phyloP scores from a whole-genome alignment of 2,329 filamentous ascomycete species.

The Ampelomyces quisqualis region DNA sequence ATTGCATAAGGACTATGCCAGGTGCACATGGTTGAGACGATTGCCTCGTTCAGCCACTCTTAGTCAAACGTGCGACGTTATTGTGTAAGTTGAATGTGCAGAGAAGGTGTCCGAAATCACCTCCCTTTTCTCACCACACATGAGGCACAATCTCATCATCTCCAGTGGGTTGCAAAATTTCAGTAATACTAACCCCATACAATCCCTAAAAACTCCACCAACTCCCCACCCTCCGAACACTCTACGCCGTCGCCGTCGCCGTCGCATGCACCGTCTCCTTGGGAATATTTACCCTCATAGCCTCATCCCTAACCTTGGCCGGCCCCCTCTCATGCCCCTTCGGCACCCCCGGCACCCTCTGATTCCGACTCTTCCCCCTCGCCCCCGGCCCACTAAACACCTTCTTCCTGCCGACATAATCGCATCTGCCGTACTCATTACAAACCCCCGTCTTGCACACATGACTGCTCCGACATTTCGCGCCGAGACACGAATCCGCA shows the following conservation, averaged over 20 bases:
- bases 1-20: too few species aligned
- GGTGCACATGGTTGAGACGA: too few species aligned
- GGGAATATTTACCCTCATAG: constrained; percentile 30
- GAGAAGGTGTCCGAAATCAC: too few species aligned
- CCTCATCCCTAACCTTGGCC: constrained; percentile 35
- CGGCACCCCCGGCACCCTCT: constrained; percentile 21
- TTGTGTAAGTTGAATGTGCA: too few species aligned
- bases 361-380: constrained; percentile 15
- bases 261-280: constrained; percentile 27
- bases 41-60: too few species aligned
- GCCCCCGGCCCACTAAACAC: constrained; percentile 23
- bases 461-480: constrained; percentile 26
- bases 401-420: constrained; percentile 29
- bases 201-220: too few species aligned
- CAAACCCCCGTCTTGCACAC: constrained; percentile 40
- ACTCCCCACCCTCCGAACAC: too few species aligned
- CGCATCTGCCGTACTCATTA: constrained; percentile 31
- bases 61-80: too few species aligned
- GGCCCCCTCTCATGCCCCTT: constrained; percentile 28
- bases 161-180: too few species aligned
- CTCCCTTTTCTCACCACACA: too few species aligned
- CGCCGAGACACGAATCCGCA: constrained; percentile 26
- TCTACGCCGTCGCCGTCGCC: constrained; percentile 7
- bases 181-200: too few species aligned
- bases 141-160: too few species aligned